A percentile compares a stretch with the other conserved stretches of the same genome.
Evolutionary conservation across 2,329 filamentous ascomycete genomes (phyloP).

Genomic region (Pseudogymnoascus sp.): DNA sequence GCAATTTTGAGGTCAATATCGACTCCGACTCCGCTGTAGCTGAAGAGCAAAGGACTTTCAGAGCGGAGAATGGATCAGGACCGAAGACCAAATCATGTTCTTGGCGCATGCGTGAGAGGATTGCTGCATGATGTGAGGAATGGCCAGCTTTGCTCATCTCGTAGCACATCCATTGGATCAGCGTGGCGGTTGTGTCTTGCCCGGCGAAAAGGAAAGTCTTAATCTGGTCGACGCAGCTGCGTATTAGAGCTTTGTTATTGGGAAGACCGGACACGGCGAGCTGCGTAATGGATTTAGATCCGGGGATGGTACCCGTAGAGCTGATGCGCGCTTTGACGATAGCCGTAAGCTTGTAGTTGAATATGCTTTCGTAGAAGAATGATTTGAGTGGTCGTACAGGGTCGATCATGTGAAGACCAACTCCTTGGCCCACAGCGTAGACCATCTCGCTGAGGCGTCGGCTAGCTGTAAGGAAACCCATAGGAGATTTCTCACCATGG

Average conservation of each 20-base stretch:
- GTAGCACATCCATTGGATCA: not conserved
- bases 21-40: conserved; percentile 2
- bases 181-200: conserved; percentile 12
- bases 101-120: conserved; percentile 15
- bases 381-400: conserved; percentile 17
- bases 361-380: conserved; percentile 19
- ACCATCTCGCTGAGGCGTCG: conserved; percentile 14
- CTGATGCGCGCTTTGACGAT: not conserved
- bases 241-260: conserved; percentile 10
- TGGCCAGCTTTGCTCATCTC: not conserved
- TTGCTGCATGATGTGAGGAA: conserved; percentile 12
- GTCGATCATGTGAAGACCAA: conserved; percentile 16
- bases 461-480: conserved; percentile 12
- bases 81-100: conserved; percentile 23
- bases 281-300: conserved; percentile 14
- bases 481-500: not conserved
- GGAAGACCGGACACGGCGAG: conserved; percentile 15
- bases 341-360: conserved; percentile 13
- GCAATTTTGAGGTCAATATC: conserved; percentile 18
- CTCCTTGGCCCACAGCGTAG: conserved; percentile 10
- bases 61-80: conserved; percentile 12
- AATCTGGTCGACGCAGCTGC: conserved; percentile 16
- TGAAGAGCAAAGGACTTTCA: not conserved
- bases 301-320: not conserved
- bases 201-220: conserved; percentile 19